Evolutionary conservation across 2,329 filamentous ascomycete genomes (phyloP).

Genomic region (Fusarium luffae): DNA sequence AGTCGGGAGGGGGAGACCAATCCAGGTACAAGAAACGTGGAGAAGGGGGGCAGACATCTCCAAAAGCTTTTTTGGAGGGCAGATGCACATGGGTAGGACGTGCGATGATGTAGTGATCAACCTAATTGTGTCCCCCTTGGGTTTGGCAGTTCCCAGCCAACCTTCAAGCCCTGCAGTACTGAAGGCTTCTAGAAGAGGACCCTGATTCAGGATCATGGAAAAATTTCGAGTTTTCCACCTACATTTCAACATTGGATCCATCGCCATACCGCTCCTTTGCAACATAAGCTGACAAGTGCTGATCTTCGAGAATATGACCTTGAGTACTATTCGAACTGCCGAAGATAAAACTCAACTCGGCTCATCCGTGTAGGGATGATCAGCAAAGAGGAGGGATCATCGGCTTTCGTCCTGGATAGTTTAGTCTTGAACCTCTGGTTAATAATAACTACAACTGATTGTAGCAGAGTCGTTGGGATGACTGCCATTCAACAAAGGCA

Average conservation of each 20-base stretch:
- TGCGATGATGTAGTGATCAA: slow-evolving; percentile 42
- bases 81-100: slow-evolving; percentile 38
- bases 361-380: not conserved
- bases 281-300: slow-evolving; percentile 11
- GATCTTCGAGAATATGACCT: not conserved
- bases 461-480: not conserved
- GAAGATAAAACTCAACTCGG: slow-evolving; percentile 6
- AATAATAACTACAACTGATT: not conserved
- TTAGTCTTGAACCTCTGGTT: not conserved
- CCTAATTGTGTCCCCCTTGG: slow-evolving; percentile 32
- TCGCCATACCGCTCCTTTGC: slow-evolving; percentile 3
- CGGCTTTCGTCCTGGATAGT: not conserved
- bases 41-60: slow-evolving; percentile 31
- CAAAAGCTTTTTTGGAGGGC: slow-evolving; percentile 27
- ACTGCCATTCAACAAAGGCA: not conserved
- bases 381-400: slow-evolving; percentile 13
- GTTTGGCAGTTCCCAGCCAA: slow-evolving; percentile 34
- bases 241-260: not conserved
- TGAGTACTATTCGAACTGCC: slow-evolving; percentile 1
- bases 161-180: slow-evolving; percentile 27
- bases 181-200: slow-evolving; percentile 37
- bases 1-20: slow-evolving; percentile 6
- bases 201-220: slow-evolving; percentile 27
- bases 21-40: slow-evolving; percentile 26
- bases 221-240: not conserved